Evolutionary conservation across 192 early-diverging fungal genomes (phyloP).

Genomic region (Geranomyces michiganensis): DNA sequence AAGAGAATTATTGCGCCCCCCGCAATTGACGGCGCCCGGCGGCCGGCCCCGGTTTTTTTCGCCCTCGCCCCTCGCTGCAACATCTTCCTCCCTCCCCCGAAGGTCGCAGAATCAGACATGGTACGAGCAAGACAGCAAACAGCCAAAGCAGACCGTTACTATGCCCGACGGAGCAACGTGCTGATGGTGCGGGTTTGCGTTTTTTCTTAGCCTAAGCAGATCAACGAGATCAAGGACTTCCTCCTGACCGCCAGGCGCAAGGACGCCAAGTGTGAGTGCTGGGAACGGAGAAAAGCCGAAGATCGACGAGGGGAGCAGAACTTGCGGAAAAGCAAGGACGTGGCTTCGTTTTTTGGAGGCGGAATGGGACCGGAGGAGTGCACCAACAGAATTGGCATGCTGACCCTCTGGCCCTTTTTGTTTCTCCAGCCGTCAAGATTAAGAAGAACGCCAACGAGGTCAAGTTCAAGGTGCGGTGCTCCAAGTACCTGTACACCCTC

Average conservation of each 20-base stretch:
- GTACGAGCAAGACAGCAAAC: background rate
- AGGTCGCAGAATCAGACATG: conserved; percentile 8
- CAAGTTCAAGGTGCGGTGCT: conserved; percentile 99
- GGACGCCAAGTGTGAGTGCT: conserved; percentile 81
- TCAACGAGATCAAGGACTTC: conserved; percentile 98
- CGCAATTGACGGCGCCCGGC: background rate
- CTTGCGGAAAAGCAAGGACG: background rate
- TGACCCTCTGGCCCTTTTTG: background rate
- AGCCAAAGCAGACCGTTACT: background rate
- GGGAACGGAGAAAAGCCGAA: background rate
- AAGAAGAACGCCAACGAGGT: conserved; percentile 90
- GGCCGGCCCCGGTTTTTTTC: background rate
- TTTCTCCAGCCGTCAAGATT: conserved; percentile 73
- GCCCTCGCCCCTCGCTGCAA: background rate
- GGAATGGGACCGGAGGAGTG: background rate
- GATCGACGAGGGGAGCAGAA: background rate
- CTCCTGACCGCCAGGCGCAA: conserved; percentile 93
- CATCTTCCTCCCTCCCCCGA: conserved; percentile 5
- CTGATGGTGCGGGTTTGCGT: background rate
- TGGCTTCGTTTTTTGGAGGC: background rate
- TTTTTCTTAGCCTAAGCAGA: conserved; percentile 92
- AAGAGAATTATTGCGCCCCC: too few relatives aligned
- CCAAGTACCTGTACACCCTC: conserved; percentile 97
- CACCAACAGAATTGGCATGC: background rate
- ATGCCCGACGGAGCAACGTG: background rate